These are phyloP conservation scores for Apiospora sp. DNA, from an alignment of 2,329 filamentous ascomycete genomes.

Conservation along the genomic window DNA sequence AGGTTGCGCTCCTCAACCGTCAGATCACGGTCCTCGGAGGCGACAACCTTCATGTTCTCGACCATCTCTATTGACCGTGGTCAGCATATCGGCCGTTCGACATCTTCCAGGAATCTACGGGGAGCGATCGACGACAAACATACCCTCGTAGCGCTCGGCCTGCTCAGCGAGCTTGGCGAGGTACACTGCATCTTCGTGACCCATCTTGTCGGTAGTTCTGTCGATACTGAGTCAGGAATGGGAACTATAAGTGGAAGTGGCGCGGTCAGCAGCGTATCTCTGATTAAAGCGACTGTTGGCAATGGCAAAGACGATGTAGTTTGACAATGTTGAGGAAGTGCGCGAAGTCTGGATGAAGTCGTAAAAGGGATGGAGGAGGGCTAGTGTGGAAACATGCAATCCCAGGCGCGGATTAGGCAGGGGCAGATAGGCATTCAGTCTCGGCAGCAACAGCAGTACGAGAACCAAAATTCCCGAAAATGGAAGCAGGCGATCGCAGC, in stretches of 20 bases:
- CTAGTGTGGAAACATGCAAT: conserved; percentile 12
- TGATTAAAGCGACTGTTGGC: conserved; percentile 14
- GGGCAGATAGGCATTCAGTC: neutral
- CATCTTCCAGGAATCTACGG: neutral
- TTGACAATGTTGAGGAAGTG: conserved; percentile 20
- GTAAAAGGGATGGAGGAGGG: conserved; percentile 11
- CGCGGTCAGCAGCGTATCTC: conserved; percentile 21
- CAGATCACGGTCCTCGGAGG: conserved; percentile 83
- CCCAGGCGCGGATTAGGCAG: conserved; percentile 2
- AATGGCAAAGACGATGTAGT: neutral
- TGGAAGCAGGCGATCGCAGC: conserved; percentile 3
- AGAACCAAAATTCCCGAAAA: neutral
- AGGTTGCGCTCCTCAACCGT: conserved; percentile 97
- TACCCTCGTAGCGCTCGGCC: conserved; percentile 99
- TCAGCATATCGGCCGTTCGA: conserved; percentile 14
- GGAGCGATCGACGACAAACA: conserved; percentile 41
- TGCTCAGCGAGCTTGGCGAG: conserved; percentile 99
- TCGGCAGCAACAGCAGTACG: neutral
- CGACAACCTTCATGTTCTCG: conserved; percentile 99
- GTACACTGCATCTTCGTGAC: conserved; percentile 99
- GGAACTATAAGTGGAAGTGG: conserved; percentile 8
- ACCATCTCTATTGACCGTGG: conserved; percentile 81
- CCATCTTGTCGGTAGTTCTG: conserved; percentile 74
- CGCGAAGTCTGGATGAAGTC: neutral
- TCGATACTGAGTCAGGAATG: conserved; percentile 26